Evolutionary conservation across 2,329 filamentous ascomycete genomes (phyloP), one percentile per base, ranked within the genome.

Genomic region (Cryphonectria japonica): DNA sequence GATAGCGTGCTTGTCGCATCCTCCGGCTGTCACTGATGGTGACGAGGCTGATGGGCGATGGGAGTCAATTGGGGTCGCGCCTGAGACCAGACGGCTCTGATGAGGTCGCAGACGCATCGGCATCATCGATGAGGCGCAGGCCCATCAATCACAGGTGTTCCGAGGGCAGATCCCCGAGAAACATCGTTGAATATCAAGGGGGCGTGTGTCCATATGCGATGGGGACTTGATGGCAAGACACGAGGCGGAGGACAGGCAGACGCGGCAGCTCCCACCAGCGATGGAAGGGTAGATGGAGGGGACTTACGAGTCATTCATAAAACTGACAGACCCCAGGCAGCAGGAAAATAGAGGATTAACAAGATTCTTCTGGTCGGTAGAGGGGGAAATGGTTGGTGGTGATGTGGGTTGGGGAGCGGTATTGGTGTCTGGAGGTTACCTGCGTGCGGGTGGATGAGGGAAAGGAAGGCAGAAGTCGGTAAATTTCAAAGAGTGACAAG

Each of bases 301-400:
- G 72, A 86, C 85, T 84, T 82, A 86, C 85, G 82, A 84, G 81
- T 84, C 83, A 86, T 85, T 84, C 83, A 86, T 85, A 79, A 83
- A 84, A 79, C 19, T 76, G 79, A 82, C 77, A 78, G 78, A 78
- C 76, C 76, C 77, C 79, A 82, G 79, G 79, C 79, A 81, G 78
- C 78, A 76, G 71, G 73, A 75, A 74, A 67, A 66, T 67, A 60
- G 67, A 70, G 68, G 62, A 71, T 64, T 66, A 69, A 71, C 66
- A 57, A 69, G 69, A 61, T 39, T 66, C 34, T 61, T 66, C 37
- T 63, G 57, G 62, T 34, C 14, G 59, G 62, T 43, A 66, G 67
- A 68, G 67, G 41, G 63, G 67, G 59, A 52, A 52, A 37, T 52
- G 46, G 66, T 63, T 69, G 68, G 64, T 54, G 69, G 69, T 70